Conservation (phyloP, 2,329 filamentous ascomycete species). For the Phyllosticta ampelicida region DNA sequence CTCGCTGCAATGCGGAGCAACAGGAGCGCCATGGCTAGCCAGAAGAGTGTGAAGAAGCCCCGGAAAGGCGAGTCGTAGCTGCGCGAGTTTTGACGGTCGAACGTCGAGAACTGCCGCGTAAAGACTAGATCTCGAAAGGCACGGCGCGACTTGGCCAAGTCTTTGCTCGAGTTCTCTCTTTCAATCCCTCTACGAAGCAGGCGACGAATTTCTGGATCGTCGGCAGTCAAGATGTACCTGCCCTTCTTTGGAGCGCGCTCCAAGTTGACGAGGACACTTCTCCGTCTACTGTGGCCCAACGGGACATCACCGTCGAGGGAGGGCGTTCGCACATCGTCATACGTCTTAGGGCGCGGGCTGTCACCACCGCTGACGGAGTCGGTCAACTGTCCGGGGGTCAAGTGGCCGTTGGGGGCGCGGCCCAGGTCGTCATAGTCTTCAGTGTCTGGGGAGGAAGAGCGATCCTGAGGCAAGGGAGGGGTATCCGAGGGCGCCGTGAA, state of each 20-base stretch:
- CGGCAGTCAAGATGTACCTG: slow-evolving; percentile 38
- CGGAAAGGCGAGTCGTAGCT: slow-evolving; percentile 60
- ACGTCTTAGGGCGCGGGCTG: not conserved
- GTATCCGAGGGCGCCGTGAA: not conserved
- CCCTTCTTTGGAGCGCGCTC: slow-evolving; percentile 37
- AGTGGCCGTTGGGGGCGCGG: slow-evolving; percentile 18
- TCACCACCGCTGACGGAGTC: slow-evolving; percentile 10
- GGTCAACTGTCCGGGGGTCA: slow-evolving; percentile 15
- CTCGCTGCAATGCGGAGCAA: slow-evolving; percentile 55
- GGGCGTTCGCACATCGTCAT: slow-evolving; percentile 8
- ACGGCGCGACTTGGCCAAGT: slow-evolving; percentile 20
- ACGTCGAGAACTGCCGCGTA: slow-evolving; percentile 60
- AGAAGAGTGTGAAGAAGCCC: slow-evolving; percentile 72
- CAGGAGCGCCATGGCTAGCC: slow-evolving; percentile 57
- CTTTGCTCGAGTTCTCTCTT: slow-evolving; percentile 27
- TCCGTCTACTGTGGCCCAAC: slow-evolving; percentile 17
- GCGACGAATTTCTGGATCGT: slow-evolving; percentile 39
- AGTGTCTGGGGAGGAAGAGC: slow-evolving; percentile 18
- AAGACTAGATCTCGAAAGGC: slow-evolving; percentile 52
- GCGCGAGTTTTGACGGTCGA: slow-evolving; percentile 59
- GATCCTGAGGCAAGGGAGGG: not conserved
- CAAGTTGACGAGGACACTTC: slow-evolving; percentile 37
- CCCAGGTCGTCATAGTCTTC: slow-evolving; percentile 33
- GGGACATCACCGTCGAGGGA: not conserved
- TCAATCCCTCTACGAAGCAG: slow-evolving; percentile 35